These are phyloP conservation scores for Citrus sinensis DNA, from an alignment of 345 rosid genomes.

Conservation along the genomic window DVS_A1.0 CM039165.1:24450501-24451000, in stretches of 20 bases:
- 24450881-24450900: neutral
- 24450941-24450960: accelerated
- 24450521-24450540: neutral
- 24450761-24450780: too few species aligned
- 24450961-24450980: too few species aligned
- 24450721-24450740: neutral
- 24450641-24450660: neutral
- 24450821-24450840: too few species aligned
- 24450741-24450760: too few species aligned
- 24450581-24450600: neutral
- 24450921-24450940: too few species aligned
- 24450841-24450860: too few species aligned
- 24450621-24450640: neutral
- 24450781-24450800: too few species aligned
- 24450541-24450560: too few species aligned
- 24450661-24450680: neutral
- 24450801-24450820: too few species aligned
- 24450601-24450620: neutral
- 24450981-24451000: too few species aligned
- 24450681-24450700: neutral
- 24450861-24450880: too few species aligned
- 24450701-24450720: too few species aligned
- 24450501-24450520: neutral
- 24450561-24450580: neutral
- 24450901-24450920: neutral